A percentile compares a stretch with the other conserved stretches of the same genome.
Conservation (phyloP, 305 asterid genomes). For the Fraxinus nigra region DNA sequence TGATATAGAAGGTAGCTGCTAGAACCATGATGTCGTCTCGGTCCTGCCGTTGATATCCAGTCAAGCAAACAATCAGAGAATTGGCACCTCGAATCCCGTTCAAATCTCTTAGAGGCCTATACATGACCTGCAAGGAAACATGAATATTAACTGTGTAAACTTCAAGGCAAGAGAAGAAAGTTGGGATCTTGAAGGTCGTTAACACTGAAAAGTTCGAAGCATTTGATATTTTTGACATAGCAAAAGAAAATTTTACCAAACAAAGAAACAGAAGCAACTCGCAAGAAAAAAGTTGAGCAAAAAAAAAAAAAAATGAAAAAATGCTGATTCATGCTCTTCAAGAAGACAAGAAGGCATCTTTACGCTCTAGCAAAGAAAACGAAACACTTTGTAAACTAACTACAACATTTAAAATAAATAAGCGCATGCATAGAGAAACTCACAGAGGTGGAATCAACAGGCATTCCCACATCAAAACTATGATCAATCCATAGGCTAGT, state of each 20-base stretch:
- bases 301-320: not conserved
- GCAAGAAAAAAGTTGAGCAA: not conserved
- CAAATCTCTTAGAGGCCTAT: conserved; percentile 62
- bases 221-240: not conserved
- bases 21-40: conserved; percentile 85
- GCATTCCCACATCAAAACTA: conserved; percentile 60
- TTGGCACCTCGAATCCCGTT: conserved; percentile 81
- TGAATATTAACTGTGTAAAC: not conserved
- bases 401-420: not conserved
- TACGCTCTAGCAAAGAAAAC: not conserved
- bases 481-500: conserved; percentile 80
- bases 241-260: not conserved
- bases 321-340: not conserved
- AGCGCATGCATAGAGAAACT: conserved; percentile 31
- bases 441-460: conserved; percentile 49
- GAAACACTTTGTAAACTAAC: not conserved
- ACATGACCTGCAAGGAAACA: conserved; percentile 56
- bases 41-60: conserved; percentile 74
- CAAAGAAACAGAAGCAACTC: not conserved
- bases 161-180: not conserved
- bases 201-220: not conserved
- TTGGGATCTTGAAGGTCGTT: not conserved
- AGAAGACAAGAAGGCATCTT: not conserved
- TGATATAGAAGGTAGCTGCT: conserved; percentile 15
- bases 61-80: conserved; percentile 65